Evolutionary conservation across 73 alveolate species (phyloP).

Genomic region (Paramecium primaurelia): DNA sequence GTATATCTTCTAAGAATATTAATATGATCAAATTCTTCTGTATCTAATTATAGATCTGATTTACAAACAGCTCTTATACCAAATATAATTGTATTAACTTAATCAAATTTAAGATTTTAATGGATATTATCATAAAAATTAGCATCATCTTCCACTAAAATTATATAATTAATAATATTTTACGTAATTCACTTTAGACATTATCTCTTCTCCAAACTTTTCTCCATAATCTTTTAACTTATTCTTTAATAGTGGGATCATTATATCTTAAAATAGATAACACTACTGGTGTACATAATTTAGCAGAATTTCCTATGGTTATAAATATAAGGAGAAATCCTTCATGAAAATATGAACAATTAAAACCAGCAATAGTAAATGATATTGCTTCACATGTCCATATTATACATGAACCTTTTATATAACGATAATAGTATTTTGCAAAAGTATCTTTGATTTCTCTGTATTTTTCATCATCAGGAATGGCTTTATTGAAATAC

Average conservation of each 20-base stretch:
- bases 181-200: not conserved
- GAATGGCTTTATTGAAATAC: conserved; percentile 43
- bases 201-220: not conserved
- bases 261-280: conserved; percentile 36
- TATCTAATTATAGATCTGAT: not conserved
- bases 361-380: conserved; percentile 26
- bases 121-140: not conserved
- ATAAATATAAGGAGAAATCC: conserved; percentile 13
- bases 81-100: not conserved
- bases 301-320: conserved; percentile 45
- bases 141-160: not conserved
- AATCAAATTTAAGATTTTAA: conserved; percentile 11
- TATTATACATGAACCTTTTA: conserved; percentile 18
- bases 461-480: conserved; percentile 45
- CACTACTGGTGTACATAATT: conserved; percentile 54
- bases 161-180: not conserved
- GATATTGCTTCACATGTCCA: conserved; percentile 51
- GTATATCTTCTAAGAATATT: not conserved
- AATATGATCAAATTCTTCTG: not conserved
- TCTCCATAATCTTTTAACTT: not conserved
- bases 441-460: conserved; percentile 5
- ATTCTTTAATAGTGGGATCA: conserved; percentile 54
- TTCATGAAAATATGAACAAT: conserved; percentile 44
- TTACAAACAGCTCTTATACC: not conserved
- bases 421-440: conserved; percentile 27